Evolutionary conservation across 2,329 filamentous ascomycete genomes (phyloP), one percentile per base, ranked within the genome.

Genomic region (Chrysoporthe puriensis): DNA sequence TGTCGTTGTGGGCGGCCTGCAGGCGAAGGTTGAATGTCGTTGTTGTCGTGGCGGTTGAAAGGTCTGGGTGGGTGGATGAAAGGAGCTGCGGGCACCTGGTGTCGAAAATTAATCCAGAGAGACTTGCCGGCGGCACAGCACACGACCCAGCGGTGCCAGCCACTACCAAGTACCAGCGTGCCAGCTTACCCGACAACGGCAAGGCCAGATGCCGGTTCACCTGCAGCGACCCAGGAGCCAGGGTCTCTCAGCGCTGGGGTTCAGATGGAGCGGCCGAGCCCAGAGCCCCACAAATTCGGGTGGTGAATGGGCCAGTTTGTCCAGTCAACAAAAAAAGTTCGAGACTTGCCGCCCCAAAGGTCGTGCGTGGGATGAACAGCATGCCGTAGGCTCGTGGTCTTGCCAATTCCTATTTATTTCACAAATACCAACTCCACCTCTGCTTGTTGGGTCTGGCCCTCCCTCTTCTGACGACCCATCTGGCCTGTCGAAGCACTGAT

Each of bases 261-360:
- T 42, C 36, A 44, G 11, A 43, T 32, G 36, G n/a, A 44, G 36
- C 36, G 57, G 57, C 42, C 57, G n/a, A 40, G 43, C 11, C 43
- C n/a, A 46, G 16, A 36, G 32, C 42, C 59, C 59, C 59, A 62
- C 59, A 62, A 14, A 34, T 48, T 36, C 50, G 40, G 57, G n/a
- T 1, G 40, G 34, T 32, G 18, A 8, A 36, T 32, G 9, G 43
- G 59, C 44, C 42, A 60, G 57, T 44, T 73, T 73, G 74, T 73
- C 72, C 67, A 60, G 64, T 70, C 59, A 58, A 56, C 42, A 68
- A 70, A 70, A 75, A 75, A 75, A 75, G 72, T 70, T 72, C 69
- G 42, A 69, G 69, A 64, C 71, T 56, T 4, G 26, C 26, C 44
- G 46, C 46, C 18, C 7, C 9, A 21, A 21, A 50, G 26, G 26